Evolutionary conservation across 768 basidiomycete species (phyloP), one percentile per base, ranked within the genome.

Genomic region (Psilocybe tampanensis): DNA sequence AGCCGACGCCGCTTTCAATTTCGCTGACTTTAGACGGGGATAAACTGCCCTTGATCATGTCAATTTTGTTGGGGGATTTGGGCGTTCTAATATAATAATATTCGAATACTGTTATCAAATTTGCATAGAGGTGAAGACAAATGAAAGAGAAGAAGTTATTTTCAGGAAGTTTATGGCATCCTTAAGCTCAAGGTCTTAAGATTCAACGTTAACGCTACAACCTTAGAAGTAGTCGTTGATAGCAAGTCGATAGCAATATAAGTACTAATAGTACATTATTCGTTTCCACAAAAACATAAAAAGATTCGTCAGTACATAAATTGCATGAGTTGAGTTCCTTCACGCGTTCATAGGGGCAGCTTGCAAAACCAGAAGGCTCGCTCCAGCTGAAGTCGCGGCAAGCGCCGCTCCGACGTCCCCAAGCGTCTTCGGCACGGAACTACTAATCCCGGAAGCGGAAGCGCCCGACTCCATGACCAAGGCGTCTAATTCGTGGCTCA

Each of bases 381-480:
- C 80, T 39, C 72, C 66, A 8, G 75, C 70, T 48, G 77, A 83
- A 23, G 77, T 75, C 1, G 81, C 80, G 0, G 90, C 83, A 54
- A 93, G 66, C 13, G 84, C 87, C 9, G 88, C 84, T 19, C 86
- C 89, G 0, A 89, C 83, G 67, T 92, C 88, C 0, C 93, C 93
- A 1, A 93, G 68, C 0, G 90, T 90, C 74, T 87, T 88, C 11
- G 84, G 70, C 22, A 91, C 75, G 52, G 87, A 85, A 4, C 81
- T 76, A 19, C 81, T 79, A 41, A 86, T 66, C 45, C 75, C 60
- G 0, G 74, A 64, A 17, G 74, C 60, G 0, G 74, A 64, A 17
- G 74, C 75, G 17, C 79, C 79, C 8, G 70, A 56, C 3, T 79
- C 68, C 23, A 90, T 65, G 55, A 79, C 68, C 22, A 91, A 66